Percentiles rank a stretch among this genome's conserved stretches.
Evolutionary conservation across 2,329 filamentous ascomycete genomes (phyloP).

Genomic region (Dothideomycetes sp.): DNA sequence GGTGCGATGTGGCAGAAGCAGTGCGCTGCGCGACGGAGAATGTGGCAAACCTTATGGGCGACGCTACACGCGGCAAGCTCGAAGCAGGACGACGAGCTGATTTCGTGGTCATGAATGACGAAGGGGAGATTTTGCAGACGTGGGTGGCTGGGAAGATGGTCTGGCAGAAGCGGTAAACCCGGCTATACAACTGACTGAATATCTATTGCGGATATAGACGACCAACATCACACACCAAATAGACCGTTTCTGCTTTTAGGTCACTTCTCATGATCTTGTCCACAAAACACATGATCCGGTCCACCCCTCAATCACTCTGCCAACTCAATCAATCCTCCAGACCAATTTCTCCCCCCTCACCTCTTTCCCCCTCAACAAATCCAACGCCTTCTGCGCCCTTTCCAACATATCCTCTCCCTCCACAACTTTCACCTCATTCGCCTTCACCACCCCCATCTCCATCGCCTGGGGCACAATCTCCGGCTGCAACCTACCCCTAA

Average conservation of each 20-base stretch:
- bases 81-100: constrained; percentile 36
- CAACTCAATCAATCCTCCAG: too few species aligned
- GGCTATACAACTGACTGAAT: too few species aligned
- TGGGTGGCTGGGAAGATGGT: constrained; percentile 38
- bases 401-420: constrained; percentile 32
- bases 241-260: too few species aligned
- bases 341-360: constrained; percentile 35
- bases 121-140: constrained; percentile 38
- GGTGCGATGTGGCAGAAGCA: constrained; percentile 36
- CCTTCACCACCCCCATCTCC: constrained; percentile 26
- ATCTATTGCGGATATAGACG: too few species aligned
- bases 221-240: too few species aligned
- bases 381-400: constrained; percentile 31
- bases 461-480: constrained; percentile 44
- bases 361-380: constrained; percentile 29
- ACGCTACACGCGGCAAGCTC: constrained; percentile 31
- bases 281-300: too few species aligned
- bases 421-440: constrained; percentile 29
- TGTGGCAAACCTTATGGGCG: constrained; percentile 38
- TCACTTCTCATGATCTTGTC: too few species aligned
- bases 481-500: constrained; percentile 43
- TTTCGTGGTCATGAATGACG: constrained; percentile 36
- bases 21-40: constrained; percentile 41
- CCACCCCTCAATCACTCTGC: too few species aligned
- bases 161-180: constrained; percentile 24